Conservation (phyloP, 225 moss, liverwort and hornwort genomes). For the Polytrichum commune region DNA sequence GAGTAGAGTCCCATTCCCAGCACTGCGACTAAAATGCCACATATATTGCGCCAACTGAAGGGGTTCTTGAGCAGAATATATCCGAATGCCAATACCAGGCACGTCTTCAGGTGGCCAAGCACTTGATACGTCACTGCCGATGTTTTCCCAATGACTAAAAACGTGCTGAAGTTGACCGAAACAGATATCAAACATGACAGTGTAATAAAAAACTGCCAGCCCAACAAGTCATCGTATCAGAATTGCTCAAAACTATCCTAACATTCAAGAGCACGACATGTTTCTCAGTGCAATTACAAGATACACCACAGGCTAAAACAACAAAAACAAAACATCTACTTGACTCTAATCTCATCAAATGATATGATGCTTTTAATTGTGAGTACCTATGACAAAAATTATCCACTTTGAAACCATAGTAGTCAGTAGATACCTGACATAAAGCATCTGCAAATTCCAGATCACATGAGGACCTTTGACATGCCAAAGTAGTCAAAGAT, state of each 20-base stretch:
- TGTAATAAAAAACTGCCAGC: slow-evolving; percentile 79
- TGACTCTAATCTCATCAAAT: no score
- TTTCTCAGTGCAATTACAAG: no score
- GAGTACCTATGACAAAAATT: no score
- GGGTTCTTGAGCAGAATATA: slow-evolving; percentile 69
- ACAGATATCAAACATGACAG: slow-evolving; percentile 94
- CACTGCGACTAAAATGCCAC: slow-evolving; percentile 57
- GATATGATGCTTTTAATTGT: no score
- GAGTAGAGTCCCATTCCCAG: slow-evolving; percentile 63
- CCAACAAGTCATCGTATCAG: slow-evolving; percentile 25
- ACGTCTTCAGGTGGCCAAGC: slow-evolving; percentile 62
- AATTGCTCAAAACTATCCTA: neutral
- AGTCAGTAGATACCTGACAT: no score
- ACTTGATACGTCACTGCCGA: slow-evolving; percentile 74
- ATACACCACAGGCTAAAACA: no score
- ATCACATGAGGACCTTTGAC: no score
- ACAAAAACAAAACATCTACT: no score
- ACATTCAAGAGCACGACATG: no score
- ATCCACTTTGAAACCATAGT: no score
- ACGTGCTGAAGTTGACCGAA: slow-evolving; percentile 88
- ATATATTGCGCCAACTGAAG: slow-evolving; percentile 65
- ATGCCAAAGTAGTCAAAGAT: no score
- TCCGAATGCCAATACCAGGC: slow-evolving; percentile 63
- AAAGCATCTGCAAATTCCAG: no score
- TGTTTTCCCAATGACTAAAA: slow-evolving; percentile 65